phyloP scores from a whole-genome alignment of 495 filamentous ascomycete species.

The Astrocystis sublimbata region DNA sequence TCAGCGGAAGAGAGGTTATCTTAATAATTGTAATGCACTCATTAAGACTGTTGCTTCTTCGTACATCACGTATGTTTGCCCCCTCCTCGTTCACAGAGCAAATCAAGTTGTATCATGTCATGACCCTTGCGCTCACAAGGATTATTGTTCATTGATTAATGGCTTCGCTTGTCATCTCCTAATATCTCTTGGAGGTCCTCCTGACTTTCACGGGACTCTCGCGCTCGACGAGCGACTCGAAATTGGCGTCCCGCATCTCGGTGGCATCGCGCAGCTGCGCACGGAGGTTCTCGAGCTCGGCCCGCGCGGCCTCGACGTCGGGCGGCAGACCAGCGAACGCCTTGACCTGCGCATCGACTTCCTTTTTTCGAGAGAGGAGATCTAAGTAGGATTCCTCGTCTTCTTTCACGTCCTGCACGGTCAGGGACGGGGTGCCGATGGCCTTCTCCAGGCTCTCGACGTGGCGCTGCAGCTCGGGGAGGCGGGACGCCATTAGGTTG shows the following conservation, averaged over 20 bases:
- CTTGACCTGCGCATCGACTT: conserved; percentile 58
- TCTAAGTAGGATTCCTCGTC: conserved; percentile 57
- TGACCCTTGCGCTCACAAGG: not conserved
- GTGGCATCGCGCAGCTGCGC: conserved; percentile 59
- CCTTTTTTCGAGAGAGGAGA: conserved; percentile 51
- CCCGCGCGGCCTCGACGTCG: conserved; percentile 64
- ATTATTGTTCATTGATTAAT: too few species aligned
- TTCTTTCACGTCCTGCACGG: conserved; percentile 48
- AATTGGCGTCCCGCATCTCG: conserved; percentile 64
- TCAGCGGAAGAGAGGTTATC: conserved; percentile 12
- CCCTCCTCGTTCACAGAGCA: not conserved
- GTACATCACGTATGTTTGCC: not conserved
- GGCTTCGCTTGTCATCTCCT: too few species aligned
- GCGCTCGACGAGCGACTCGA: conserved; percentile 61
- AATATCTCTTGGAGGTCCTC: conserved; percentile 6
- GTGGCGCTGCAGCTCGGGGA: conserved; percentile 54
- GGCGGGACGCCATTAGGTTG: conserved; percentile 57
- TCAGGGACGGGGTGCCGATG: conserved; percentile 28
- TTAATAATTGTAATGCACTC: conserved; percentile 19
- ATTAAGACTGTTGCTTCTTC: conserved; percentile 12
- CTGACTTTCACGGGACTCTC: conserved; percentile 48
- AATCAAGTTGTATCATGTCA: too few species aligned
- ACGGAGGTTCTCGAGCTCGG: conserved; percentile 64
- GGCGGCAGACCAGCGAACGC: conserved; percentile 69
- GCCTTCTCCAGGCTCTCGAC: conserved; percentile 36